Percentiles rank a stretch among this genome's conserved stretches.
Evolutionary conservation across 2,329 filamentous ascomycete species (phyloP).

Genomic region (Fusarium sp.): DNA sequence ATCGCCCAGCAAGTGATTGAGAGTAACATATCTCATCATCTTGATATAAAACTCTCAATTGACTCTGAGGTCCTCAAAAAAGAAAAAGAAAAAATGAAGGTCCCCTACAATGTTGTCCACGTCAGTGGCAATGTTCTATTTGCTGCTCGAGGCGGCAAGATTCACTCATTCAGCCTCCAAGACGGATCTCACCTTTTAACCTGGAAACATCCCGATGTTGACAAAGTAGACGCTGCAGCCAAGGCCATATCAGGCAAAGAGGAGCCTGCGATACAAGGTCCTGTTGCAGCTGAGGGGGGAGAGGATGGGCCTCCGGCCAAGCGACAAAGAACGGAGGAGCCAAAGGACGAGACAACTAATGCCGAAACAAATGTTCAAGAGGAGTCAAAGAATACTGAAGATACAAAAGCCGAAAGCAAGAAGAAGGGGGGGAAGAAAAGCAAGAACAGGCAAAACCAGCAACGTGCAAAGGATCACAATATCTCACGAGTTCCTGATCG

Average conservation of each 20-base stretch:
- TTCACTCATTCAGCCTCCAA: constrained; percentile 75
- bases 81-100: constrained; percentile 60
- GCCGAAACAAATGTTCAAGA: constrained; percentile 39
- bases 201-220: constrained; percentile 68
- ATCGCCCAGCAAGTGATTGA: constrained; percentile 19
- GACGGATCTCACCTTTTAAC: constrained; percentile 70
- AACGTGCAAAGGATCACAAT: constrained; percentile 35
- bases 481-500: constrained; percentile 59
- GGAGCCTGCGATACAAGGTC: constrained; percentile 14
- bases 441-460: constrained; percentile 49
- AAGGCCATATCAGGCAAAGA: constrained; percentile 40
- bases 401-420: constrained; percentile 37
- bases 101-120: constrained; percentile 76
- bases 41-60: neutral
- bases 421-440: constrained; percentile 50
- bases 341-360: constrained; percentile 39
- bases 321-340: constrained; percentile 52
- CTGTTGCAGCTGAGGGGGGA: constrained; percentile 25
- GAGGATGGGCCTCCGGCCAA: constrained; percentile 54
- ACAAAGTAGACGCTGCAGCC: constrained; percentile 51
- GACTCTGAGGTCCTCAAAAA: constrained; percentile 17
- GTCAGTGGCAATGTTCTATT: constrained; percentile 71
- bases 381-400: constrained; percentile 16
- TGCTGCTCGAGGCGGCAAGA: constrained; percentile 78
- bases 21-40: constrained; percentile 8